A percentile compares a stretch with the other conserved stretches of the same genome.
Evolutionary conservation across 2,329 filamentous ascomycete genomes (phyloP).

Genomic region (Balansia obtecta): DNA sequence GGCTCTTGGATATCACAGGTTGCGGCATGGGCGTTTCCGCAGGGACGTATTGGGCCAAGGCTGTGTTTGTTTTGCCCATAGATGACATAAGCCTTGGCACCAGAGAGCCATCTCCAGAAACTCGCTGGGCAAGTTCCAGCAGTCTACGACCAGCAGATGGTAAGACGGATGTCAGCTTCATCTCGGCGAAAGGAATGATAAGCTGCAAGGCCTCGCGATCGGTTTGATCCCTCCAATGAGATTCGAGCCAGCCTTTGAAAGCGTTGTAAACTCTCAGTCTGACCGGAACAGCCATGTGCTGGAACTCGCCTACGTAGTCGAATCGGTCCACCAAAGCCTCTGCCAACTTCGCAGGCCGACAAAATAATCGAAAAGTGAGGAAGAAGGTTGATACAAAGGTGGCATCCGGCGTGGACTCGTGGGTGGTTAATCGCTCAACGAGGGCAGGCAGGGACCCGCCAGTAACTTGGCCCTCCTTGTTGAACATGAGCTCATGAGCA

Average conservation of each 20-base stretch:
- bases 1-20: slow-evolving; percentile 61
- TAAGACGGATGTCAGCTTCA: slow-evolving; percentile 53
- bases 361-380: slow-evolving; percentile 89
- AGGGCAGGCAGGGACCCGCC: slow-evolving; percentile 83
- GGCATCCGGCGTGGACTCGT: slow-evolving; percentile 83
- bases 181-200: slow-evolving; percentile 70
- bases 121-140: slow-evolving; percentile 65
- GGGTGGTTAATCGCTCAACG: slow-evolving; percentile 86
- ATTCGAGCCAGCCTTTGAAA: slow-evolving; percentile 95
- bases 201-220: slow-evolving; percentile 64
- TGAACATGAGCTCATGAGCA: slow-evolving; percentile 82
- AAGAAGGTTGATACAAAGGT: slow-evolving; percentile 92
- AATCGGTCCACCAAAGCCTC: slow-evolving; percentile 81
- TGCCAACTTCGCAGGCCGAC: slow-evolving; percentile 66
- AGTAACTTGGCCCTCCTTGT: slow-evolving; percentile 89
- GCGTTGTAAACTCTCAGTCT: slow-evolving; percentile 88
- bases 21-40: slow-evolving; percentile 60
- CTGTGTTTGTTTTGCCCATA: slow-evolving; percentile 76
- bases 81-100: slow-evolving; percentile 76
- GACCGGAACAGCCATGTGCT: slow-evolving; percentile 63
- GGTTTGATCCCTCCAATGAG: slow-evolving; percentile 77
- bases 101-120: slow-evolving; percentile 59
- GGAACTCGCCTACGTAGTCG: slow-evolving; percentile 75
- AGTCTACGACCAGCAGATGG: slow-evolving; percentile 73
- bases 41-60: slow-evolving; percentile 56